These are phyloP conservation scores for Conticribra weissflogii DNA, from an alignment of 108 stramenopile genomes.

Conservation along the genomic window DNA sequence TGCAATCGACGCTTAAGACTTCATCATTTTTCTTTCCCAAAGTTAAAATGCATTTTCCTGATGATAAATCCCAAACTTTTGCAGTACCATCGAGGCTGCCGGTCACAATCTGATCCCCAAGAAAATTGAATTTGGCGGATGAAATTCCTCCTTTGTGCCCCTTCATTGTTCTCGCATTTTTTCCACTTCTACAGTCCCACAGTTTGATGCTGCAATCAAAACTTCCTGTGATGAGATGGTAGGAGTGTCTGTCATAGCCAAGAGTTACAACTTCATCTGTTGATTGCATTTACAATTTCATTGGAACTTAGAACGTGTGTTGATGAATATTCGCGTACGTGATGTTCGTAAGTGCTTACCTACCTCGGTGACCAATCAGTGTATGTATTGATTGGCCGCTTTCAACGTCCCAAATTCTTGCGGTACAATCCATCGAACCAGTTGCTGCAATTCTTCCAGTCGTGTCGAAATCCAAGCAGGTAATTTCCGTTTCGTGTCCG, in stretches of 20 bases:
- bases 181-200: not conserved
- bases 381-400: slow-evolving; percentile 65
- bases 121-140: slow-evolving; percentile 55
- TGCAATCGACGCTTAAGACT: not conserved
- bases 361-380: slow-evolving; percentile 64
- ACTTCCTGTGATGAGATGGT: not conserved
- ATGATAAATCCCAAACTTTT: slow-evolving; percentile 64
- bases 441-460: not conserved
- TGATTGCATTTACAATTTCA: not conserved
- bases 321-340: not conserved
- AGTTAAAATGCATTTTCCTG: slow-evolving; percentile 47
- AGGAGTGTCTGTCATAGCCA: not conserved
- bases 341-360: not conserved
- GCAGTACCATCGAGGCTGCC: slow-evolving; percentile 68
- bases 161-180: not conserved
- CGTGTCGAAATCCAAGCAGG: not conserved
- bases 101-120: slow-evolving; percentile 56
- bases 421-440: not conserved
- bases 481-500: not conserved
- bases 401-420: slow-evolving; percentile 59
- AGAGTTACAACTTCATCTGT: not conserved
- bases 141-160: slow-evolving; percentile 48
- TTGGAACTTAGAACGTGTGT: not conserved
- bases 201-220: not conserved
- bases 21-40: not conserved